Evolutionary conservation across 768 basidiomycete species (phyloP).

Genomic region (Lactifluus volemus): DNA sequence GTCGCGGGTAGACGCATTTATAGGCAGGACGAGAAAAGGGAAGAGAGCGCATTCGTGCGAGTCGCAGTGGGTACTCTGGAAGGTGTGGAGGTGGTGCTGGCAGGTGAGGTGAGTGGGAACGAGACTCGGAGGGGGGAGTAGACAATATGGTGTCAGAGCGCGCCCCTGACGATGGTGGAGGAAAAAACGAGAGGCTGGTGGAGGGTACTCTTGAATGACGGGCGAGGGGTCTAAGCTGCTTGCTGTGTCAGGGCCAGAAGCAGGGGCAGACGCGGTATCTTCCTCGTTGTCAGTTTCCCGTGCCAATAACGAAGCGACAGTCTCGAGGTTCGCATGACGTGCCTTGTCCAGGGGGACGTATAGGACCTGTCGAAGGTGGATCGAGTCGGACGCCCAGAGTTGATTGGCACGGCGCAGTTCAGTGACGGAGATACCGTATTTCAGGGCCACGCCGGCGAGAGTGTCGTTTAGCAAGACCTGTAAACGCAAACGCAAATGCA

Average conservation of each 20-base stretch:
- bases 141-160: background rate
- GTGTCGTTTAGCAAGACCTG: slow-evolving; percentile 68
- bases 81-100: background rate
- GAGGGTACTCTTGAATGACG: slow-evolving; percentile 26
- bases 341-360: slow-evolving; percentile 68
- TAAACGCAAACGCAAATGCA: background rate
- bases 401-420: slow-evolving; percentile 84
- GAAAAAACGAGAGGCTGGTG: slow-evolving; percentile 28
- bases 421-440: slow-evolving; percentile 78
- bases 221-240: slow-evolving; percentile 5
- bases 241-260: background rate
- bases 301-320: slow-evolving; percentile 21
- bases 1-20: slow-evolving; percentile 18
- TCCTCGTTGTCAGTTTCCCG: background rate
- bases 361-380: slow-evolving; percentile 77
- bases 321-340: slow-evolving; percentile 34
- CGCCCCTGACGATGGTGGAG: slow-evolving; percentile 17
- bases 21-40: slow-evolving; percentile 17
- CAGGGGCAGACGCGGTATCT: background rate
- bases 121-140: background rate
- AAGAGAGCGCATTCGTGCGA: slow-evolving; percentile 11
- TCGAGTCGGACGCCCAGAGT: slow-evolving; percentile 87
- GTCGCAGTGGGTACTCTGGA: slow-evolving; percentile 1
- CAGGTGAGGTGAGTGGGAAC: background rate
- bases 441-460: slow-evolving; percentile 78